Conservation (phyloP, 805 yeast species). For the Vanderwaltozyma verrucispora region DNA sequence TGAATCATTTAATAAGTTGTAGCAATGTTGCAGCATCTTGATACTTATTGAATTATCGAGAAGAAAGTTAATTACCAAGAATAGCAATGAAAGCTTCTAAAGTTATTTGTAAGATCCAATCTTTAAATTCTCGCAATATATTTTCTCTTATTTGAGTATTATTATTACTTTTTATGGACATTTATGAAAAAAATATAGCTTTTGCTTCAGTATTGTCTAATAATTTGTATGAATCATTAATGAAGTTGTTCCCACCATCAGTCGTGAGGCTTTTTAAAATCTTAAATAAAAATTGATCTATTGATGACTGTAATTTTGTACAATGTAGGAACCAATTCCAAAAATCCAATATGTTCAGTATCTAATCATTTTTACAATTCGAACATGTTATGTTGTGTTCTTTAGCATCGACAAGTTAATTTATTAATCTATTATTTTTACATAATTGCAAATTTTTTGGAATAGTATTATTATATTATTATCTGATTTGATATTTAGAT, state of each 20-base stretch:
- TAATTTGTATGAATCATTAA: background rate
- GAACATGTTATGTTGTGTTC: constrained; percentile 9
- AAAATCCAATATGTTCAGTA: constrained; percentile 10
- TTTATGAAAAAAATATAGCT: background rate
- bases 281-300: background rate
- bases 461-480: no score
- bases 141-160: background rate
- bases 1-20: constrained; percentile 9
- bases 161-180: background rate
- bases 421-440: no score
- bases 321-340: constrained; percentile 12
- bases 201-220: background rate
- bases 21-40: constrained; percentile 14
- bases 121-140: constrained; percentile 3
- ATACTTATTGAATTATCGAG: constrained; percentile 7
- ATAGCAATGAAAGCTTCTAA: constrained; percentile 6
- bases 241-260: no score
- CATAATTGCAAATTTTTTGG: no score
- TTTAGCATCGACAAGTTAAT: constrained; percentile 7
- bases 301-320: constrained; percentile 2
- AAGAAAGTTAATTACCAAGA: constrained; percentile 12
- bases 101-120: constrained; percentile 11
- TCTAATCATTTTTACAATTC: constrained; percentile 11
- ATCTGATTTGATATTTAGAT: no score
- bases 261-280: background rate